Evolutionary conservation across 306 rosid genomes (phyloP), one percentile per base, ranked within the genome.

Genomic region (Clitoria ternatea): DNA sequence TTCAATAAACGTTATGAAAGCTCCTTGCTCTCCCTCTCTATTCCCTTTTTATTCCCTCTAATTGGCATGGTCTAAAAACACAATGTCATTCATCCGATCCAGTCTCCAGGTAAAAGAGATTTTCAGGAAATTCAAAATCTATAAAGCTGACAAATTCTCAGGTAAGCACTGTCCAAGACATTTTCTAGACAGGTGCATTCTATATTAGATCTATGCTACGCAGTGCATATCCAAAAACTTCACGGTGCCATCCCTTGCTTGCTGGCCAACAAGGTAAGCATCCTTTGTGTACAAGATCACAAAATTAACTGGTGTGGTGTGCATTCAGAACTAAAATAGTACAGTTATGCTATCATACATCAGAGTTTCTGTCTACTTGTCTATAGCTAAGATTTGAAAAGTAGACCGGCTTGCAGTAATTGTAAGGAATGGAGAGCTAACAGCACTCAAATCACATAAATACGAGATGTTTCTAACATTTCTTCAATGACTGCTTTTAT

Each of bases 401-500:
- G 2, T 12, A 22, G 7, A 67, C 4, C 8, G 0, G 24, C 10
- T 39, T 40, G 57, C 17, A 69, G 17, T 45, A 36, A 54, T 27
- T 12, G 70, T 45, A 15, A 35, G 42, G 54, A 53, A 4, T 24
- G 1, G 2, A 47, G 65, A 75, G 44, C 33, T 15, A 45, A 44
- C n/a, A 24, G 20, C 24, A 11, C 64, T 52, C 20, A 63, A 47
- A 75, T 49, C 12, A 32, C 54, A 64, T 20, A 65, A 57, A 81
- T 57, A 48, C 49, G 49, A n/a, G 18, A 10, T 50, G 49, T 66
- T 76, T 42, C 22, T 27, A 30, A 22, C 22, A 57, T 76, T 61
- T 65, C 35, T 26, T 70, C 19, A 72, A 76, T 48, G 62, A 79
- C 48, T 32, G 32, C 73, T 35, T 56, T 62, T 55, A 42, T 50